Base-by-base conservation (phyloP, 129 eudicot genomes). In the Arctium minus region DNA sequence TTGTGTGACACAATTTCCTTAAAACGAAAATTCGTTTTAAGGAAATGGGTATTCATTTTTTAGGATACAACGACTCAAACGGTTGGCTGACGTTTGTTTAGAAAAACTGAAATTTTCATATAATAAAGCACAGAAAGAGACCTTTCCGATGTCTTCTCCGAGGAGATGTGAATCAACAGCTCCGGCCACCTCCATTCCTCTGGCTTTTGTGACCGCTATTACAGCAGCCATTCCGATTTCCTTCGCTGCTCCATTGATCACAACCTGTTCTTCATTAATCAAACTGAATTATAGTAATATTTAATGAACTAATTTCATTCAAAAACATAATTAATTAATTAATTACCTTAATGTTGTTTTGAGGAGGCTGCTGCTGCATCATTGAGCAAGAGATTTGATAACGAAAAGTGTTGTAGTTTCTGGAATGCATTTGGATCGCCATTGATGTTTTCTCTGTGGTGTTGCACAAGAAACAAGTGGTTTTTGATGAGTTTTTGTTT, bases 201-300 rank as follows among this genome's bases (percentile, higher is more conserved):
- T 90, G 15, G 98, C 95, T 83, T 76, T 88, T 12, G 96, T 92
- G 11, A 94, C 96, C n/a, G 98, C 97, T 27, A 94, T 44, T 1
- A 92, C 97, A 22, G 98, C 94, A 42, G 98, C 97, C 83, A 90
- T 89, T 82, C 96, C 98, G n/a, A 94, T 92, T 74, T 94, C 98
- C 80, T 94, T 90, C 30, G 98, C 97, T 30, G 97, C 97, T 64
- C 97, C 97, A 82, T 92, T 92, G 17, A 94, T 89, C 37, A 92
- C 89, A 64, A 94, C 97, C 97, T 94, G 76, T 76, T 79, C 31
- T 38, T 9, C 39, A 44, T 6, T 9, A 11, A 42, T 65, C 3
- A 82, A 67, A 46, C 56, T 46, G 29, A 70, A 67, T 50, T 32
- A 38, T 31, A 11, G 30, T 22, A 22, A 31, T 29, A 1, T 13